Base-by-base conservation (phyloP, 2,329 filamentous ascomycete genomes). In the Fusarium protoensiforme region DNA sequence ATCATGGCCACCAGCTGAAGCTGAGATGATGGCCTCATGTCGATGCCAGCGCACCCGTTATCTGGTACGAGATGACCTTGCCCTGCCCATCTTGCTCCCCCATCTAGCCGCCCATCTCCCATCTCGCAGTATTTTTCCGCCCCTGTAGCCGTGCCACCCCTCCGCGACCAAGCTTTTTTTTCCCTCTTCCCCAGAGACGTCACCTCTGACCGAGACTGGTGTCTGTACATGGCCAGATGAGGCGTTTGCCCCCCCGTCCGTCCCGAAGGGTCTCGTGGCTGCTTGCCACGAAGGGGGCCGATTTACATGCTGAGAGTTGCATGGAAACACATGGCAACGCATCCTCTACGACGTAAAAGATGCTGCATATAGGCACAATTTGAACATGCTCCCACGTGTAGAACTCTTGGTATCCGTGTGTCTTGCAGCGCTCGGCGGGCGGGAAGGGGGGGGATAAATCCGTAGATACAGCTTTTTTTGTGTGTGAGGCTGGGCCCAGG, bases 11-110 rank as follows among this genome's bases (percentile, higher is more conserved):
- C 31, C 27, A 41, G 20, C 64, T 13, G 24, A 51, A 70, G 67
- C 63, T 64, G 65, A 68, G 39, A 57, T 61, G 41, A 66, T 76
- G 72, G 64, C 38, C 54, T 68, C 73, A 64, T 76, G 54, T 51
- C 59, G 18, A 36, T 53, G 53, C 67, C 51, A 63, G 61, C 65
- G 36, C 27, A 36, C 24, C 48, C 41, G 48, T 62, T 36, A 59
- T 61, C 67, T 67, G 62, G 65, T 61, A 65, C 62, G 71, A 68
- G 46, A 35, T 14, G 33, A 14, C 33, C 33, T 13, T 33, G 58
- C 46, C 46, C 68, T 13, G 43, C 27, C 20, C 43, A 54, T 67
- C 53, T 63, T 63, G 16, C 29, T n/a, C 24, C 24, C 24, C 22
- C 48, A 58, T 64, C 53, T 64, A n/a, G 61, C 61, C 35, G 46